Percentiles rank a stretch among this genome's conserved stretches.
phyloP scores from a whole-genome alignment of 306 rosid species.

The Abrus precatorius region DNA sequence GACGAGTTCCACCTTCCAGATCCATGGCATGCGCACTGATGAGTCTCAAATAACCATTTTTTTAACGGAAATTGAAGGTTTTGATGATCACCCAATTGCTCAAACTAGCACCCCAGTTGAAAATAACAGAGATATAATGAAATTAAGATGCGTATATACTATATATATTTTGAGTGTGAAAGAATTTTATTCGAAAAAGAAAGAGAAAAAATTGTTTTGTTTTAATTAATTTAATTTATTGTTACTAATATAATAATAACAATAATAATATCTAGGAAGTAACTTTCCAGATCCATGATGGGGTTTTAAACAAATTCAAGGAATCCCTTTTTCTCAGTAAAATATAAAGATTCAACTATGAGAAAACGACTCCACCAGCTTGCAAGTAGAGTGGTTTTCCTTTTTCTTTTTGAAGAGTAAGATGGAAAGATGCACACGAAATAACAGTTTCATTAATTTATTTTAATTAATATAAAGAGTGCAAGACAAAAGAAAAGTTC shows the following conservation, averaged over 20 bases:
- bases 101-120: conserved; percentile 29
- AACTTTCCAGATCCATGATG: conserved; percentile 56
- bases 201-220: not conserved
- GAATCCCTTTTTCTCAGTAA: conserved; percentile 36
- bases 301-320: conserved; percentile 49
- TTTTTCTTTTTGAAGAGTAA: not conserved
- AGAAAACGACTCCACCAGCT: conserved; percentile 49
- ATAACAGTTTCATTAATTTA: conserved; percentile 35
- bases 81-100: conserved; percentile 44
- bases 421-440: conserved; percentile 44
- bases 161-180: conserved; percentile 18
- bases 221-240: too few species aligned
- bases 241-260: too few species aligned
- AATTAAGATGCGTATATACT: not conserved
- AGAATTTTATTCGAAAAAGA: not conserved
- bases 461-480: not conserved
- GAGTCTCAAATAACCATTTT: conserved; percentile 56
- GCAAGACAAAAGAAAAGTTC: not conserved
- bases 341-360: conserved; percentile 48
- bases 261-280: conserved; percentile 9
- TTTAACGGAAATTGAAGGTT: conserved; percentile 30
- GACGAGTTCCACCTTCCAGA: conserved; percentile 68
- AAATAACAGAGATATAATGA: conserved; percentile 3
- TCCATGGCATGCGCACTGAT: conserved; percentile 69
- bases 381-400: not conserved